A percentile compares a stretch with the other conserved stretches of the same genome.
Evolutionary conservation across 345 rosid genomes (phyloP).

Genomic region (Populus pruinosa): DNA sequence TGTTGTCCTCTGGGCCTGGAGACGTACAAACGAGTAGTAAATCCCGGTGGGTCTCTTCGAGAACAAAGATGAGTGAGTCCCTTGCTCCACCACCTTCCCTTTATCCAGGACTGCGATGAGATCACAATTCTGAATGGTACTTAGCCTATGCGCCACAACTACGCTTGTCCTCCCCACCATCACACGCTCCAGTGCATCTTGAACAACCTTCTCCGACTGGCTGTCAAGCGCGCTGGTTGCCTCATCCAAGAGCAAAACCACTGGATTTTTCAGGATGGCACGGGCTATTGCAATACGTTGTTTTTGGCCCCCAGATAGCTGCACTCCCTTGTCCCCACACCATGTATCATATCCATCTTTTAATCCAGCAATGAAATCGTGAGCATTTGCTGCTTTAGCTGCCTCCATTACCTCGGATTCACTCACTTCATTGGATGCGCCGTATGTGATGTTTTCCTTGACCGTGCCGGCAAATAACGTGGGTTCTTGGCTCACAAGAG

Average conservation of each 20-base stretch:
- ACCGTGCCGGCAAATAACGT: slow-evolving; percentile 19
- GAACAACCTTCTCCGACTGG: slow-evolving; percentile 29
- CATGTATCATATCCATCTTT: slow-evolving; percentile 30
- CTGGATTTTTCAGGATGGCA: slow-evolving; percentile 31
- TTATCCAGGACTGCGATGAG: slow-evolving; percentile 29
- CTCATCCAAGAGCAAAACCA: slow-evolving; percentile 26
- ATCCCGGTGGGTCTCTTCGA: slow-evolving; percentile 24
- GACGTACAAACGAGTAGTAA: slow-evolving; percentile 31
- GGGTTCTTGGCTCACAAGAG: slow-evolving; percentile 34
- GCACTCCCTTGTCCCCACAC: slow-evolving; percentile 34
- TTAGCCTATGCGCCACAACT: slow-evolving; percentile 34
- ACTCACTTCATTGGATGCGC: background rate
- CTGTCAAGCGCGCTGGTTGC: slow-evolving; percentile 40
- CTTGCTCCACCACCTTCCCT: slow-evolving; percentile 31
- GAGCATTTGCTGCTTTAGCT: slow-evolving; percentile 27
- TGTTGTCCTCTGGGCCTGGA: slow-evolving; percentile 11
- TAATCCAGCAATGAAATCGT: slow-evolving; percentile 25
- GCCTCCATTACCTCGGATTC: slow-evolving; percentile 26
- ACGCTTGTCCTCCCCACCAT: slow-evolving; percentile 38
- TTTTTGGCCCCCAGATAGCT: slow-evolving; percentile 37
- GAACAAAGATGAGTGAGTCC: slow-evolving; percentile 27
- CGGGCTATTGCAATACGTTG: slow-evolving; percentile 37
- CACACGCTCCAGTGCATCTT: slow-evolving; percentile 34
- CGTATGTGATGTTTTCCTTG: slow-evolving; percentile 22
- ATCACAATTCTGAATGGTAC: slow-evolving; percentile 28